Evolutionary conservation across 2,329 filamentous ascomycete genomes (phyloP), one percentile per base, ranked within the genome.

Genomic region (Diaporthe australafricana): DNA sequence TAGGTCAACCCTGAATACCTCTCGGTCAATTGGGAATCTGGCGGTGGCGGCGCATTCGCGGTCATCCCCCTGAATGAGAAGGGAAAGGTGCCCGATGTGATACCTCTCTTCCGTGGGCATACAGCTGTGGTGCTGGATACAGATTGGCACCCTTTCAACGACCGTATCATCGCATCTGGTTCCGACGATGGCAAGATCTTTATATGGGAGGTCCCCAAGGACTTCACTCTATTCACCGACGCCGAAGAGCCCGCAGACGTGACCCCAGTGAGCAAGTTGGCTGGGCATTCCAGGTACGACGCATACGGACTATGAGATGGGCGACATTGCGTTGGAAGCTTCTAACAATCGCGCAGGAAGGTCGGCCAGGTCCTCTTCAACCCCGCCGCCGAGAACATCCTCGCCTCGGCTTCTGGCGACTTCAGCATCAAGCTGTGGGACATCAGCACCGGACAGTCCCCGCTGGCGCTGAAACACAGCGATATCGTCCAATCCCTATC

Each of bases 341-440:
- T 73, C 52, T 72, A 47, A 50, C 14, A 25, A 17, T 25, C 17
- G 77, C 82, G 73, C 81, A 97, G 96, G 84, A 99, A 99, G 85
- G 94, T 99, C 75, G 96, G 96, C 74, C 96, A 99, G 83, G 96
- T 99, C 76, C 90, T 98, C 69, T 99, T 98, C 89, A 98, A 99
- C 85, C 95, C 96, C 66, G 91, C 96, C 52, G 96, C 96, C 78
- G 95, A 98, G 81, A 97, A 97, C 83, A 92, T 99, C 77, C 92
- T 99, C 65, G 96, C 96, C 68, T 98, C 95, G 38, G 93, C 96
- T 47, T 98, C 96, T 17, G 96, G 96, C 79, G 96, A 99, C 83
- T 95, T 95, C 83, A 95, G 92, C 20, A 90, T 98, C 84, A 98
- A 98, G 87, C 85, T 99, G 68, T 99, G 96, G 96, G 96, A 99